Base-by-base conservation (phyloP, 2,329 filamentous ascomycete genomes). In the Paramyrothecium sp. region DNA sequence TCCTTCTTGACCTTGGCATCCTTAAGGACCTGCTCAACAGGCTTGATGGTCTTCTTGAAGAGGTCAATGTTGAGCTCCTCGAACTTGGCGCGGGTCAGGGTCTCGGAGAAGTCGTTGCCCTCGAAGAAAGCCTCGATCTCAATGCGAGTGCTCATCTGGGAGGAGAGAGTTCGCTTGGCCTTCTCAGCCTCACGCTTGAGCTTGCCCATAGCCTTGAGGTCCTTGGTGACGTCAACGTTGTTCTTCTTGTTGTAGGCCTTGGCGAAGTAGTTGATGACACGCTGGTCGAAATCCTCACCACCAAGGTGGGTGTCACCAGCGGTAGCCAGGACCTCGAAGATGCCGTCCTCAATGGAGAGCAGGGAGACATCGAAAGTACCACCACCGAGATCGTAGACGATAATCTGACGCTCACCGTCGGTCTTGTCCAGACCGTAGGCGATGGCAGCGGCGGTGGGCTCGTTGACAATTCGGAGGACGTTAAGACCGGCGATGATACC, bases 191-290 rank as follows among this genome's bases (percentile, higher is more conserved):
- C 95, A 70, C 95, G 93, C 91, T 98, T 98, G 69, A 99, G 87
- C 84, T 98, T 99, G 81, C 93, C 92, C 93, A 98, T 98, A 66
- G 94, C 89, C 90, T 97, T 97, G 65, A 89, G 81, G 73, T 98
- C 92, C 84, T 96, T 96, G 80, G 88, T 90, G 74, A 98, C 86
- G 69, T 99, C 92, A 66, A 96, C 92, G 68, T 78, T 81, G 84
- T 97, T 86, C 86, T 97, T 95, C 89, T 97, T 97, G 89, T 98
- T 98, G 88, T 96, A 98, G 69, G 85, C 83, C 89, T 98, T 97
- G 83, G 89, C 89, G 74, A 98, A 92, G 87, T 94, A 85, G 84
- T 90, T 92, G 82, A 98, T 97, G 77, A 98, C 85, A 75, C 94
- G 89, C 86, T 98, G 92, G 78, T 98, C 94, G 77, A 98, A 98